Evolutionary conservation across 2,329 filamentous ascomycete genomes (phyloP).

Genomic region (Cryphonectria carpinicola): DNA sequence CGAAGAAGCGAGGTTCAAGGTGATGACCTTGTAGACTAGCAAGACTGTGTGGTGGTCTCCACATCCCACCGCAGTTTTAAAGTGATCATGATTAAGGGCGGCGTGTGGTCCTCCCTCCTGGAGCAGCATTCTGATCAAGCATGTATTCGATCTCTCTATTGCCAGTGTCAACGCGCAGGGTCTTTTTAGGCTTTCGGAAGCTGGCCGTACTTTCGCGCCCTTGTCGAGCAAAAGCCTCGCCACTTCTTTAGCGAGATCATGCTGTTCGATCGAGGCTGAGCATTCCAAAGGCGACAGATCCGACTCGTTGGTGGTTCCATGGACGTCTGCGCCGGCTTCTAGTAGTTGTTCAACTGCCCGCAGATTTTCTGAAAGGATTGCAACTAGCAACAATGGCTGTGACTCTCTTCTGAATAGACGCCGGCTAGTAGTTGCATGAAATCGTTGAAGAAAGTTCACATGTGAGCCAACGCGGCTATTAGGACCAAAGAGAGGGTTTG

Average conservation of each 20-base stretch:
- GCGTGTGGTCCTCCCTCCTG: neutral
- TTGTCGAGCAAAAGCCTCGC: neutral
- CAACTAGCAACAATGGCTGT: neutral
- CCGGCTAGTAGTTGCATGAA: no score
- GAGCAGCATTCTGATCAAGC: neutral
- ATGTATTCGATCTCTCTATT: neutral
- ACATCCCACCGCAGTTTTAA: neutral
- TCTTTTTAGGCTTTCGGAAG: accelerated
- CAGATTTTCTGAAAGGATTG: neutral
- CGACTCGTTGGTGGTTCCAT: neutral
- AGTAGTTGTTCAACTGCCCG: neutral
- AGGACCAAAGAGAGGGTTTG: neutral
- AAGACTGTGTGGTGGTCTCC: neutral
- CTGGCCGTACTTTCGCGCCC: neutral
- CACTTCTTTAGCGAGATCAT: neutral
- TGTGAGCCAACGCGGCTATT: neutral
- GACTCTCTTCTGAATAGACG: no score
- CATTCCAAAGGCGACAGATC: neutral
- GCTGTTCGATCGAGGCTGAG: accelerated
- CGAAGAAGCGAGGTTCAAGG: neutral
- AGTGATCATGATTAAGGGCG: neutral
- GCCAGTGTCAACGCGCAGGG: neutral
- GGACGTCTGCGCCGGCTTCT: neutral
- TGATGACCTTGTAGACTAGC: neutral
- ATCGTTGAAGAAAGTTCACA: no score